Evolutionary conservation across 2,329 filamentous ascomycete species (phyloP), one percentile per base, ranked within the genome.

Genomic region (Pyrenophora seminiperda): DNA sequence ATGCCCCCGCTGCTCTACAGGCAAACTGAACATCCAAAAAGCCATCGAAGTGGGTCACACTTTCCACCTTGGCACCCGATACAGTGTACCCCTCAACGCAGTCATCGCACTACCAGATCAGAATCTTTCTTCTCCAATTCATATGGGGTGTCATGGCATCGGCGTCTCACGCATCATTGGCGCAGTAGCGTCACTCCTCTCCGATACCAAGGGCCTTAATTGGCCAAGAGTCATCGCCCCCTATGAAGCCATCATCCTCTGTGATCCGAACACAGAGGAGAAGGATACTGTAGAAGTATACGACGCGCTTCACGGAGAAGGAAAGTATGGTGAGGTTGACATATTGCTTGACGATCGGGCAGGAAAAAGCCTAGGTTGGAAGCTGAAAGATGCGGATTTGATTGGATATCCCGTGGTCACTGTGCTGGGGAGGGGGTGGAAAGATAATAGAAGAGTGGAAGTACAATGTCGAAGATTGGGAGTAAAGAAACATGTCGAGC

Each of bases 71-170:
- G 92, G 93, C 9, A 92, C 90, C 1, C 84, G 92, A 22, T 99
- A 99, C 76, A 92, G 89, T 18, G 79, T 83, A 15, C 87, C 91
- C 0, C 79, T 99, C 0, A 76, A 81, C 6, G 88, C 90, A 1
- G 79, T 74, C 1, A 81, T 94, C 2, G 75, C 77, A 11, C 59
- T 62, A 78, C 19, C 81, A 75, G 19, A 64, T 60, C 24, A 56
- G 59, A 54, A 31, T 22, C 58, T 73, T 13, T 70, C 71, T 7
- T 78, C 84, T 0, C 79, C 85, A 0, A 81, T 96, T 65, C 85
- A 96, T 58, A 99, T 99, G 94, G 94, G 94, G 47, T 99, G 94
- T 70, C 91, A 97, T 68, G 94, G 94, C 1, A 95, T 99, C 54
- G 94, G 94, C 1, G 85, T 99, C 14, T 96, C 91, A 4, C 87